Percentiles rank a stretch among this genome's conserved stretches.
These are phyloP conservation scores for Tolypocladium ophioglossoides DNA, from an alignment of 2,329 filamentous ascomycete species.

Conservation along the genomic window DNA sequence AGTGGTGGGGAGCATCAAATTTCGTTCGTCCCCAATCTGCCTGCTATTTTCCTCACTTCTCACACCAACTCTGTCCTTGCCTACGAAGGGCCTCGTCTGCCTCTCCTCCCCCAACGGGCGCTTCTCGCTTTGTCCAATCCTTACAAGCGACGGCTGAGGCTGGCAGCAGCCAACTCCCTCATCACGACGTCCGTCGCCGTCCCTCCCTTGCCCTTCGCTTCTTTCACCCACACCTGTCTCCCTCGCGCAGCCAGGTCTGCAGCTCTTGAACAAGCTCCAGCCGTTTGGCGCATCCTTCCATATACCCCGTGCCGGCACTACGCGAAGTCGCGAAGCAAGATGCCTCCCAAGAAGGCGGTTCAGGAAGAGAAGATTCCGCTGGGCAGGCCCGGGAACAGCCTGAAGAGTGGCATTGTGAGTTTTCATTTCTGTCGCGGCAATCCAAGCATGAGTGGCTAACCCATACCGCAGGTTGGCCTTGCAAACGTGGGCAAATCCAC, in stretches of 20 bases:
- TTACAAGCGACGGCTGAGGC: conserved; percentile 20
- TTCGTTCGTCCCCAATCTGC: conserved; percentile 10
- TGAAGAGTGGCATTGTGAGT: conserved; percentile 97
- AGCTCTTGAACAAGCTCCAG: conserved; percentile 29
- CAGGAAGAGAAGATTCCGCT: conserved; percentile 94
- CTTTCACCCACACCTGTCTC: conserved; percentile 36
- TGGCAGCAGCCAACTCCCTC: conserved; percentile 29
- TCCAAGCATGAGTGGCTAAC: not conserved
- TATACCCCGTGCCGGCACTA: conserved; percentile 42
- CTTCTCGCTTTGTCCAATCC: conserved; percentile 3
- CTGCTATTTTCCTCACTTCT: conserved; percentile 12
- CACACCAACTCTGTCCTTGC: not conserved
- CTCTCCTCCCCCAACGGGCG: conserved; percentile 12
- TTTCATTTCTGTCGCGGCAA: conserved; percentile 2
- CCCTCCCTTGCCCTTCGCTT: conserved; percentile 38
- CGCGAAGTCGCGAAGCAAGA: conserved; percentile 58
- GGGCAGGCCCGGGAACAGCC: conserved; percentile 90
- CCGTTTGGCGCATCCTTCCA: conserved; percentile 41
- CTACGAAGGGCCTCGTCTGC: not conserved
- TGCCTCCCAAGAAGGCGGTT: conserved; percentile 90
- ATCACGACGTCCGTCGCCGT: conserved; percentile 32
- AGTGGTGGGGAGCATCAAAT: conserved; percentile 18
- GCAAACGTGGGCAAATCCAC: conserved; percentile 99
- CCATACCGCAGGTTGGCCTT: conserved; percentile 65
- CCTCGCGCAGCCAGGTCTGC: conserved; percentile 52